These are phyloP conservation scores for Tanacetum coccineum DNA, from an alignment of 129 eudicot genomes.

Conservation along the genomic window DNA sequence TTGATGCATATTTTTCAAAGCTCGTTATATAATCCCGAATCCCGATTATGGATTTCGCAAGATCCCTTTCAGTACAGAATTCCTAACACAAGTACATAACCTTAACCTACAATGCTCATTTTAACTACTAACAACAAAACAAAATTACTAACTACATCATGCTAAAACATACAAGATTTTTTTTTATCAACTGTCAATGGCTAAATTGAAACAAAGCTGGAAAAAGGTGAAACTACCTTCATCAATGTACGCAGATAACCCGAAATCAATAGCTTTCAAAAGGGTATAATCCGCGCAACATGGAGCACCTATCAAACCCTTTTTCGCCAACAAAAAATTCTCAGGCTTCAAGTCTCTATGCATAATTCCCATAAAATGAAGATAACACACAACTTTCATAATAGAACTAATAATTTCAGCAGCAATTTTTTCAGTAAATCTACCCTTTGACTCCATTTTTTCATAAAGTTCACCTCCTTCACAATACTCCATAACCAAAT, in stretches of 20 bases:
- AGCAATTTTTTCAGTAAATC: slow-evolving; percentile 67
- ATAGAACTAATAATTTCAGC: slow-evolving; percentile 65
- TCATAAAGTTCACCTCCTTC: slow-evolving; percentile 89
- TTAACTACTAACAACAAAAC: not conserved
- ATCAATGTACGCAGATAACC: slow-evolving; percentile 66
- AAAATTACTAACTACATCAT: not conserved
- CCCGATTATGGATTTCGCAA: not conserved
- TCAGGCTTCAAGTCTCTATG: slow-evolving; percentile 92
- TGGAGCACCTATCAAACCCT: slow-evolving; percentile 25
- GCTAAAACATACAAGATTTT: not conserved
- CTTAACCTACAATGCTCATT: not conserved
- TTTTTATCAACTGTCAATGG: not conserved
- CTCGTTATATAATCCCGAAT: not conserved
- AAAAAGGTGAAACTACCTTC: slow-evolving; percentile 40
- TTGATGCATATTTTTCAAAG: not conserved
- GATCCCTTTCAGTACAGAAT: not conserved
- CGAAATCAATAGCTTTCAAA: slow-evolving; percentile 86
- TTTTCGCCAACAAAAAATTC: slow-evolving; percentile 68
- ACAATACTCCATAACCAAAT: slow-evolving; percentile 87
- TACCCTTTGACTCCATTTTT: slow-evolving; percentile 72
- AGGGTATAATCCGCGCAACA: slow-evolving; percentile 38
- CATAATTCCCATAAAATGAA: slow-evolving; percentile 91
- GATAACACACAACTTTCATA: slow-evolving; percentile 68
- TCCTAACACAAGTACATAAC: not conserved
- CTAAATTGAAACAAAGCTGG: not conserved